Evolutionary conservation across 108 stramenopile genomes (phyloP).

Genomic region (Nitzschia sp.): DNA sequence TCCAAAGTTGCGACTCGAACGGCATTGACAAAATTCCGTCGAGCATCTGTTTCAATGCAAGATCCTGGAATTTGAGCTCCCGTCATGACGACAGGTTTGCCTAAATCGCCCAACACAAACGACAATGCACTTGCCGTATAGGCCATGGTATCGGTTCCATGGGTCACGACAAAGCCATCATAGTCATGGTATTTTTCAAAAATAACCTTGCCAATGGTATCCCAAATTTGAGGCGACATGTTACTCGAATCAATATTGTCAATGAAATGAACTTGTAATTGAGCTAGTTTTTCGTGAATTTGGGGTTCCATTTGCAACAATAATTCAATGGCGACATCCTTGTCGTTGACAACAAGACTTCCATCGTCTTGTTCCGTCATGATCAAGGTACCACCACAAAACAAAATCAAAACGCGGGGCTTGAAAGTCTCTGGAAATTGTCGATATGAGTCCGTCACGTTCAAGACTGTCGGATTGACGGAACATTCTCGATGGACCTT

Average conservation of each 20-base stretch:
- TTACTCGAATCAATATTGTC: constrained; percentile 62
- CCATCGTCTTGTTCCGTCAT: constrained; percentile 30
- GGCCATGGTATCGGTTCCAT: constrained; percentile 95
- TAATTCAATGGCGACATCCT: constrained; percentile 23
- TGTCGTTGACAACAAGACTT: constrained; percentile 25
- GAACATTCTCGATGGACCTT: background rate
- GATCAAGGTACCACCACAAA: constrained; percentile 32
- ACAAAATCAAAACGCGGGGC: constrained; percentile 15
- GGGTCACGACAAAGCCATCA: constrained; percentile 89
- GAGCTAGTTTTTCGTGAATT: constrained; percentile 19
- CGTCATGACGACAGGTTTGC: constrained; percentile 87
- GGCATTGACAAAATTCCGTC: constrained; percentile 85
- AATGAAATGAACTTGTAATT: constrained; percentile 24
- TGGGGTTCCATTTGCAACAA: constrained; percentile 29
- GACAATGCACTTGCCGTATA: constrained; percentile 83
- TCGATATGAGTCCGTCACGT: constrained; percentile 1
- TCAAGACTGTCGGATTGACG: constrained; percentile 2
- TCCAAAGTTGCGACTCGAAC: constrained; percentile 63
- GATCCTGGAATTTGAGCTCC: constrained; percentile 81
- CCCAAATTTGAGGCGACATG: constrained; percentile 64
- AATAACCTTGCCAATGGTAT: constrained; percentile 58
- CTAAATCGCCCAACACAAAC: constrained; percentile 91
- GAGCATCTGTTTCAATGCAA: constrained; percentile 86
- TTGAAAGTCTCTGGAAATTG: background rate
- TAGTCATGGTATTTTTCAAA: constrained; percentile 61